Evolutionary conservation across 345 rosid genomes (phyloP), one percentile per base, ranked within the genome.

Genomic region (Corchorus capsularis): DNA sequence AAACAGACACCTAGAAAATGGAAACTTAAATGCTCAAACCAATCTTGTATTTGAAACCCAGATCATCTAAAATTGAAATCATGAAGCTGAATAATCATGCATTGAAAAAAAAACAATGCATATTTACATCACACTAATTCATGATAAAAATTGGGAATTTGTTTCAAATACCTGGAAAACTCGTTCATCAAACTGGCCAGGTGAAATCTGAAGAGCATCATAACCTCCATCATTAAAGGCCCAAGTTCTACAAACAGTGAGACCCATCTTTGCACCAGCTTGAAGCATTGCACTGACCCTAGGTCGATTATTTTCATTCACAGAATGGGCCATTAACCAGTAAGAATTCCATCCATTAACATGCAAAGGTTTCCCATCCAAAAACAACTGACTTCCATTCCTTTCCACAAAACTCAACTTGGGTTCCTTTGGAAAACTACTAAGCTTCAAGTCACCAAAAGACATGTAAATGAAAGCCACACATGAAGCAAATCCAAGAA

Each of bases 231-330:
- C 99, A 79, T 87, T 95, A 75, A 95, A 95, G 6, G 99, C 99
- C 99, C 99, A 95, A 20, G 96, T 87, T 79, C 99, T 79, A 72
- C 98, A 95, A 71, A 95, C 93, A n/a, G 98, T 88, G 78, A 95
- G 89, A 72, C 98, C 99, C 98, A 95, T 92, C 83, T 88, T 87
- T 34, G 96, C 87, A 60, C 94, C 96, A 70, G 93, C 90, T 67
- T 87, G 85, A 77, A 95, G 85, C 90, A 95, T 90, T 63, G 84
- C 89, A 66, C 84, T 74, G 63, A 91, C 87, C 80, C 88, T 93
- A 45, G 86, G 83, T 78, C 82, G 87, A 77, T 85, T 87, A 54
- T 87, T 79, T 37, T 83, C 94, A 69, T 92, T 91, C 32, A 81
- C 97, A 55, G 97, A 93, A 39, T 89, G 93, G 53, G 89, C 98